These are phyloP conservation scores for Rhynchosporium graminicola DNA, from an alignment of 2,329 filamentous ascomycete genomes.

Conservation along the genomic window DNA sequence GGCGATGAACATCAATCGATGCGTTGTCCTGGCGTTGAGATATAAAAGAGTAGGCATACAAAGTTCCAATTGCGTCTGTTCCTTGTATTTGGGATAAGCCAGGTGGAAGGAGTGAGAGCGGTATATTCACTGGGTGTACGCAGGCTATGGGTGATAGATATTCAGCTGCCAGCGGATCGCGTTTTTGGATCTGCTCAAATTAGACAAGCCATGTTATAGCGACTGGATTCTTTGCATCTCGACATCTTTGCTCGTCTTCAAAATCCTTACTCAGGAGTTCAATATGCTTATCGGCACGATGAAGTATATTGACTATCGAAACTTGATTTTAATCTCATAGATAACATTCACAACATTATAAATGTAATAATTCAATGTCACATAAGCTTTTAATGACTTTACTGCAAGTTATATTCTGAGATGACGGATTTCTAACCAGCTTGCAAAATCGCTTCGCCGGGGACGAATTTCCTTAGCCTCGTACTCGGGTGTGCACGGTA, in stretches of 20 bases:
- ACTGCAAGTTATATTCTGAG: too few species aligned
- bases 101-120: conserved; percentile 41
- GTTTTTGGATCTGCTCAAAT: conserved; percentile 43
- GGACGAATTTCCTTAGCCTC: too few species aligned
- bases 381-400: too few species aligned
- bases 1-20: conserved; percentile 27
- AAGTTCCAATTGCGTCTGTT: conserved; percentile 24
- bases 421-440: too few species aligned
- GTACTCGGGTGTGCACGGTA: too few species aligned
- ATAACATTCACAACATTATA: too few species aligned
- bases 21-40: conserved; percentile 12
- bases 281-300: conserved; percentile 33
- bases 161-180: conserved; percentile 39
- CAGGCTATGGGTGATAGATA: conserved; percentile 45
- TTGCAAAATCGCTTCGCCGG: too few species aligned
- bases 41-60: conserved; percentile 30
- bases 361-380: too few species aligned
- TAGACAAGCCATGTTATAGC: conserved; percentile 40
- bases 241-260: conserved; percentile 41
- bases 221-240: conserved; percentile 40
- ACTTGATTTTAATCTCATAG: too few species aligned
- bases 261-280: conserved; percentile 42
- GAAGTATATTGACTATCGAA: conserved; percentile 18
- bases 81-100: conserved; percentile 13
- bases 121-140: conserved; percentile 45